Evolutionary conservation across 345 rosid species (phyloP).

Genomic region (Rhizophora apiculata): DNA sequence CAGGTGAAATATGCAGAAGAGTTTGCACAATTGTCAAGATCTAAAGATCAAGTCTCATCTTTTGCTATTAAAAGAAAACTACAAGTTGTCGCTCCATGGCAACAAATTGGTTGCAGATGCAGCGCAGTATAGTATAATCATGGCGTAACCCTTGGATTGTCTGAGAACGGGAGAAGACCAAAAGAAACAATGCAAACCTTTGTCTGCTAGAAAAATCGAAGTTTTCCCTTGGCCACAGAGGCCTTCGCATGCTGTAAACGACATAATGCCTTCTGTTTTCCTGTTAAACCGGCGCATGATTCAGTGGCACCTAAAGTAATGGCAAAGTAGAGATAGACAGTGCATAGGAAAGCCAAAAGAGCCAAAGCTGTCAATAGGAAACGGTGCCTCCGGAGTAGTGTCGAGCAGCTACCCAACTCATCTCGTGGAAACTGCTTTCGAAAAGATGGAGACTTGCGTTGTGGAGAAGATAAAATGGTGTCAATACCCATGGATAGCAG

Average conservation of each 20-base stretch:
- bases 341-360: constrained; percentile 77
- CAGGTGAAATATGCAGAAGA: too few relatives aligned
- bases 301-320: constrained; percentile 63
- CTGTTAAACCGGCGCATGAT: constrained; percentile 68
- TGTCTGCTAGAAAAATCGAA: constrained; percentile 24
- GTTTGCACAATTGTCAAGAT: too few relatives aligned
- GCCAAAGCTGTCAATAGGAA: constrained; percentile 77
- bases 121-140: background rate
- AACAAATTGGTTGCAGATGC: too few relatives aligned
- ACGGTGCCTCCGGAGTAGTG: constrained; percentile 71
- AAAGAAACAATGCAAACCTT: background rate
- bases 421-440: constrained; percentile 63
- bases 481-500: constrained; percentile 62
- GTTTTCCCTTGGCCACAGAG: constrained; percentile 21
- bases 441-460: constrained; percentile 58
- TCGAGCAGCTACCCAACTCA: constrained; percentile 76
- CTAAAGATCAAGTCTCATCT: too few relatives aligned
- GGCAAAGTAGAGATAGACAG: constrained; percentile 87
- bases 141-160: background rate
- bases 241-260: constrained; percentile 44
- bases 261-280: constrained; percentile 60
- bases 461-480: constrained; percentile 63
- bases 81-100: too few relatives aligned
- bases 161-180: background rate
- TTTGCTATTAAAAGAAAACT: too few relatives aligned